Evolutionary conservation across 495 filamentous ascomycete species (phyloP).

Genomic region (Venustampulla echinocandica): DNA sequence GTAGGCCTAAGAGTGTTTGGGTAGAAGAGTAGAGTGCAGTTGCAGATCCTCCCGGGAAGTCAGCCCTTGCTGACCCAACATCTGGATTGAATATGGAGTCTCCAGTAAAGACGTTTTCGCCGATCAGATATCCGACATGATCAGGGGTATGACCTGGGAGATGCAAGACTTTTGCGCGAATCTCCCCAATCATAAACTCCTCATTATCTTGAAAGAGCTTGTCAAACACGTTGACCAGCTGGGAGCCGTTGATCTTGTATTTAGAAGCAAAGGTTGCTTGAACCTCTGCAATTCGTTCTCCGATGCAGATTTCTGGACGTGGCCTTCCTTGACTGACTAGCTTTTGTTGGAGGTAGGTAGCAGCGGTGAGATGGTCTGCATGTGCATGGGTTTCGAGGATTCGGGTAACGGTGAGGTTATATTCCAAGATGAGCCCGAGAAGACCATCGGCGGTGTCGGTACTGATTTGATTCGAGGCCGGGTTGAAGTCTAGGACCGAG

Average conservation of each 20-base stretch:
- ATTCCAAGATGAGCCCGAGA: slow-evolving; percentile 30
- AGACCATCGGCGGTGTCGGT: slow-evolving; percentile 42
- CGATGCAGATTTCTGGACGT: slow-evolving; percentile 39
- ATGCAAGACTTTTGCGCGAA: slow-evolving; percentile 39
- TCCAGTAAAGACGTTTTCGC: slow-evolving; percentile 52
- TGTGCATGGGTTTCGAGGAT: slow-evolving; percentile 56
- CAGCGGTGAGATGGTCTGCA: slow-evolving; percentile 54
- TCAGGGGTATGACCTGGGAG: slow-evolving; percentile 56
- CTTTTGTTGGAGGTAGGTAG: slow-evolving; percentile 42
- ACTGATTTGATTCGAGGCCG: slow-evolving; percentile 33
- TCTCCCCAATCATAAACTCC: slow-evolving; percentile 36
- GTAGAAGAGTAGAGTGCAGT: slow-evolving; percentile 36
- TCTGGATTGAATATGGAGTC: slow-evolving; percentile 54
- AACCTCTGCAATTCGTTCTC: slow-evolving; percentile 44
- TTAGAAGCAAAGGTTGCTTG: slow-evolving; percentile 38
- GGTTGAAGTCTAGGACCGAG: slow-evolving; percentile 50
- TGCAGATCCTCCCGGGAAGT: slow-evolving; percentile 51
- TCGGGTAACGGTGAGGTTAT: slow-evolving; percentile 37
- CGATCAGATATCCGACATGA: slow-evolving; percentile 51
- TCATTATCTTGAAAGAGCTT: slow-evolving; percentile 46
- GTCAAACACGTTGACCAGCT: slow-evolving; percentile 41
- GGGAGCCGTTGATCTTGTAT: slow-evolving; percentile 35
- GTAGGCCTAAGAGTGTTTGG: slow-evolving; percentile 37
- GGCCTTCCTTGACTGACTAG: slow-evolving; percentile 23
- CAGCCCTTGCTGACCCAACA: slow-evolving; percentile 49